Evolutionary conservation across 257 asterid genomes (phyloP), one percentile per base, ranked within the genome.

Genomic region (Rubia yunnanensis): DNA sequence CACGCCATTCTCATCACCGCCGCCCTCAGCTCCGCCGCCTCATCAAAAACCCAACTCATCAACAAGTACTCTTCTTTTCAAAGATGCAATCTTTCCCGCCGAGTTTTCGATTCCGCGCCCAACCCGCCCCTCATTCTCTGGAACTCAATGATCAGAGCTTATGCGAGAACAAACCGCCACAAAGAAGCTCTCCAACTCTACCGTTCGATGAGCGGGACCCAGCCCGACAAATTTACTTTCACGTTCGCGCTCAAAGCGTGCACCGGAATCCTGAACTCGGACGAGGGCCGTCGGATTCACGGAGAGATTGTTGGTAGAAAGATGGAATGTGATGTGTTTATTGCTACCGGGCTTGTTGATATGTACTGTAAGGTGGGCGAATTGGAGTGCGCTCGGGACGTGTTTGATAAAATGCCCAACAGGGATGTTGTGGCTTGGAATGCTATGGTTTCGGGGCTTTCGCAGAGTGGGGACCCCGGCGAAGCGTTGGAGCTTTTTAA

Each of bases 171-270:
- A 20, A 65, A 65, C 62, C 73, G 61, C 13, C 20, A 56, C 66
- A 24, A 48, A 61, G 73, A 76, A 64, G 81, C 82, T 3, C 63
- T 80, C 7, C 28, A 68, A 30, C 52, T 72, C 46, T 80, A 67
- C 75, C 63, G 10, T 28, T 68, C 27, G 44, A 80, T 80, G 80
- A 54, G 56, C 14, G 46, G 20, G 5, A 31, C 71, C 22, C 70
- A 55, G 2, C 79, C 77, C 10, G 84, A 80, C 71, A 73, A 76
- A 46, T 76, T 70, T 31, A 80, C 84, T 10, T 80, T 76, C 39
- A 80, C 81, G 41, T 80, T 80, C 57, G 75, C 61, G 24, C 75
- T 80, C 30, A 80, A 80, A 80, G 84, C 84, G 48, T 80, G 84
- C 35, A 73, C 80, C 32, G 58, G 50, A 13, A 18, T 67, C 0